Percentiles rank a stretch among this genome's conserved stretches.
Conservation (phyloP, 805 yeast genomes). For the Cyberlindnera veronae region DNA sequence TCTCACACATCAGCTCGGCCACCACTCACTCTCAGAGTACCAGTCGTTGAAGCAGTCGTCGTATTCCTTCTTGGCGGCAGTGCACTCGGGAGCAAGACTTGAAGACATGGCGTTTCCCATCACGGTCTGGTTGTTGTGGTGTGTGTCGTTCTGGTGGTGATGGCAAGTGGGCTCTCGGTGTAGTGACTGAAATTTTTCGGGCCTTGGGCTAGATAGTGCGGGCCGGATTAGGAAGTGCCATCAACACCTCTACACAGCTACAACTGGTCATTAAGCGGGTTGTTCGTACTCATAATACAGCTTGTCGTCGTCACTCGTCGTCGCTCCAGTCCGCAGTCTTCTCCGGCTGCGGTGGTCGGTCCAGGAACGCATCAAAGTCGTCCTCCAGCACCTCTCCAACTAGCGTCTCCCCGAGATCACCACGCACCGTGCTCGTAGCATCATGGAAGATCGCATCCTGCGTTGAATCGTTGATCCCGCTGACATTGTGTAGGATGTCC, state of each 20-base stretch:
- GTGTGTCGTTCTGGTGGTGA: not conserved
- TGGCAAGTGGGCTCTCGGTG: no score
- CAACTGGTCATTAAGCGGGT: no score
- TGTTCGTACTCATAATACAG: no score
- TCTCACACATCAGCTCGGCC: not conserved
- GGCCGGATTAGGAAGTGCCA: no score
- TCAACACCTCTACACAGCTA: no score
- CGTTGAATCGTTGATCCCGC: constrained; percentile 25
- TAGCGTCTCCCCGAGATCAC: not conserved
- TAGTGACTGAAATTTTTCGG: no score
- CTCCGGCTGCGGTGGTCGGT: constrained; percentile 11
- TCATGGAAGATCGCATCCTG: constrained; percentile 12
- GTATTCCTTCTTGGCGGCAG: constrained; percentile 76
- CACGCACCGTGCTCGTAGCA: constrained; percentile 7
- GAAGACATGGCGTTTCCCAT: constrained; percentile 79
- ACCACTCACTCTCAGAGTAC: constrained; percentile 75
- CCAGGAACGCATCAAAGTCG: constrained; percentile 26
- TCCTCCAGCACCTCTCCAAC: constrained; percentile 7
- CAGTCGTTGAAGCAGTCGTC: constrained; percentile 93
- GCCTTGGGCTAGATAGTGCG: no score
- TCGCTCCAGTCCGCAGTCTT: constrained; percentile 23
- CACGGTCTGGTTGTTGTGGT: constrained; percentile 28
- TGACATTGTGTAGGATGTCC: constrained; percentile 24
- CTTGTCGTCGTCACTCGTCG: no score
- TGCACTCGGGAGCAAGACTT: constrained; percentile 97